Conservation (phyloP, 2,329 filamentous ascomycete genomes). For the Penicillium rolfsii region DNA sequence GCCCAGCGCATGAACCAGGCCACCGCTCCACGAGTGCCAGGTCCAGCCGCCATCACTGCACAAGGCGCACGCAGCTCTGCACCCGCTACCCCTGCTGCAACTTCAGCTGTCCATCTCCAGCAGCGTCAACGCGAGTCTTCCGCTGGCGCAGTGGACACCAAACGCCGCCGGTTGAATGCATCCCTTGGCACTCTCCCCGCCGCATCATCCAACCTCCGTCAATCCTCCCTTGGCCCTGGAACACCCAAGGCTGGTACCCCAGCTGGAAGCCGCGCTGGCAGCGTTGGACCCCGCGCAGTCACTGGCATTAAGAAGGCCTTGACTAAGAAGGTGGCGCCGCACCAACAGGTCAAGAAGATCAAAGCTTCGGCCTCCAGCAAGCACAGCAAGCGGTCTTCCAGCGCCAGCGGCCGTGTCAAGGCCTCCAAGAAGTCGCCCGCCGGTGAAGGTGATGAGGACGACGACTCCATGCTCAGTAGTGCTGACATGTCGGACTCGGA, state of each 20-base stretch:
- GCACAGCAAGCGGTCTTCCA: conserved; percentile 49
- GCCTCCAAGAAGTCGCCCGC: conserved; percentile 48
- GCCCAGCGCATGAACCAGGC: conserved; percentile 54
- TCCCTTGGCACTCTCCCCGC: conserved; percentile 58
- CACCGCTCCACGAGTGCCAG: conserved; percentile 30
- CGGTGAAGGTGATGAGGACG: conserved; percentile 48
- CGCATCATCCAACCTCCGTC: conserved; percentile 59
- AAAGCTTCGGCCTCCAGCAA: conserved; percentile 43
- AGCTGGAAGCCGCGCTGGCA: conserved; percentile 58
- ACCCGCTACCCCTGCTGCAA: conserved; percentile 48
- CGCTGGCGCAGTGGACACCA: conserved; percentile 57
- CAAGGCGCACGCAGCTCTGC: conserved; percentile 48
- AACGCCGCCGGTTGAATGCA: conserved; percentile 61
- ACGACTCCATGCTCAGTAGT: conserved; percentile 58
- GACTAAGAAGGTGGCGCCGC: conserved; percentile 60
- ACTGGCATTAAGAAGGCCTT: conserved; percentile 49
- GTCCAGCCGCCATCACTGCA: conserved; percentile 46
- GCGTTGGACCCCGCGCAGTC: conserved; percentile 56
- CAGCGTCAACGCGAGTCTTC: conserved; percentile 60
- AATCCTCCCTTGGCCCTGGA: conserved; percentile 65
- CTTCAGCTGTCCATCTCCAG: conserved; percentile 44
- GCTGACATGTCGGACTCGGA: conserved; percentile 54
- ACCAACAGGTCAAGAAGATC: conserved; percentile 53
- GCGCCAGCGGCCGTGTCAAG: conserved; percentile 43
- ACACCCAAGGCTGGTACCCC: conserved; percentile 64